Evolutionary conservation across 1,284 basidiomycete species (phyloP), one percentile per base, ranked within the genome.

Genomic region (Naganishia sp.): DNA sequence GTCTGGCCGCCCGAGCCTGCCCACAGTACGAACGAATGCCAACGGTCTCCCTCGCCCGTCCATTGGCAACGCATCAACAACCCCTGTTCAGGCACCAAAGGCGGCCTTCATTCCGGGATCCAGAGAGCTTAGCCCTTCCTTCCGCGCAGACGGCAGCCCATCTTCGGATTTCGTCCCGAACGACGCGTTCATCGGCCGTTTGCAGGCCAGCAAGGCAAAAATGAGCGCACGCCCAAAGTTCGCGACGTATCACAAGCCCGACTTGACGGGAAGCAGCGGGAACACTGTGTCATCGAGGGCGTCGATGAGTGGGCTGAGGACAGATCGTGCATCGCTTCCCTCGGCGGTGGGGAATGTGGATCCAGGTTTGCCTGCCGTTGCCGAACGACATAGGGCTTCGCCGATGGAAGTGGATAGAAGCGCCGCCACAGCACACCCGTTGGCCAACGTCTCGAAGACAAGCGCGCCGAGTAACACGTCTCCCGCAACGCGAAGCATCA

Each of bases 401-500:
- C 53, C 36, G 33, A 55, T 55, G 53, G 53, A 42, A 42, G 53
- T 33, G 6, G 31, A 39, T 55, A n/a, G 33, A 55, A 31, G 25
- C 53, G 16, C 21, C 50, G 11, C 21, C 13, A 16, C 18, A 5
- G 16, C 6, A 13, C 39, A 11, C 18, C 33, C 16, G 36, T 3
- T 18, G n/a, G 18, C 13, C n/a, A 21, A 16, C 33, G 6, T 7
- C 16, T 13, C 1, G 3, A 21, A 3, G 36, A 36, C 53, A 55
- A 31, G 36, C 53, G 31, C 15, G 18, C 9, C 50, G 28, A 53
- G 6, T 15, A 31, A 11, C 2, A n/a, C 28, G 7, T 53, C 50
- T 15, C 10, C 31, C 31, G 50, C 50, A 1, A 33, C 50, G 6
- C 50, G 50, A 10, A 33, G 25, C 23, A 36, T 53, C 25, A 53